A percentile compares a stretch with the other conserved stretches of the same genome.
Evolutionary conservation across 2,329 filamentous ascomycete genomes (phyloP).

Genomic region (Aspergillus pseudoglaucus): DNA sequence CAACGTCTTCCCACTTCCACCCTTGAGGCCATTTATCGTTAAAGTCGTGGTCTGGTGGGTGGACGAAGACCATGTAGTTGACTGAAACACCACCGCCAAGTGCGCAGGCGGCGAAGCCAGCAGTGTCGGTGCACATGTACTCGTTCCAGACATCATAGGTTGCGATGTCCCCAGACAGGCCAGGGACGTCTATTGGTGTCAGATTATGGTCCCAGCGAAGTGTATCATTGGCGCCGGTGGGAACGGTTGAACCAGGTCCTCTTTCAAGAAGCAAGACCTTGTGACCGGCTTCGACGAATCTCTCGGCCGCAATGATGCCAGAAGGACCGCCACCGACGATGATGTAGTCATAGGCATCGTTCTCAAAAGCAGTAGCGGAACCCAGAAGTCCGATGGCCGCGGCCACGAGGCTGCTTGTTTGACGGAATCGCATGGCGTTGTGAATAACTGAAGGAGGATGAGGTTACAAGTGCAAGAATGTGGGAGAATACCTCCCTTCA

Average conservation of each 20-base stretch:
- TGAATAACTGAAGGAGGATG: not conserved
- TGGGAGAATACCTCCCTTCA: not conserved
- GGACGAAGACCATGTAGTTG: slow-evolving; percentile 25
- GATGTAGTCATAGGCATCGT: slow-evolving; percentile 17
- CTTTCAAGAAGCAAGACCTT: slow-evolving; percentile 18
- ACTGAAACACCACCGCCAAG: slow-evolving; percentile 23
- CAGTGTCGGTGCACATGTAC: slow-evolving; percentile 17
- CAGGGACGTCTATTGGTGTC: slow-evolving; percentile 21
- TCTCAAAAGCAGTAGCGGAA: slow-evolving; percentile 11
- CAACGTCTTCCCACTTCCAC: slow-evolving; percentile 62
- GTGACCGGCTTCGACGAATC: slow-evolving; percentile 18
- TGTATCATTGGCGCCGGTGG: slow-evolving; percentile 18
- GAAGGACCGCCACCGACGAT: slow-evolving; percentile 18
- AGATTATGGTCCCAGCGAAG: slow-evolving; percentile 16
- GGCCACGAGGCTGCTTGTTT: slow-evolving; percentile 7
- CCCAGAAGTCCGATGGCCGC: slow-evolving; percentile 8
- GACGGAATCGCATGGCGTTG: slow-evolving; percentile 9
- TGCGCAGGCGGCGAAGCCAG: slow-evolving; percentile 19
- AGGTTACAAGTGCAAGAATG: not conserved
- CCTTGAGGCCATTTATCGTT: slow-evolving; percentile 65
- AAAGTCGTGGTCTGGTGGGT: slow-evolving; percentile 57
- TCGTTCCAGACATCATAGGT: slow-evolving; percentile 12
- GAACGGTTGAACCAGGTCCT: slow-evolving; percentile 17
- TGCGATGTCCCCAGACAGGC: slow-evolving; percentile 19
- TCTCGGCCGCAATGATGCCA: slow-evolving; percentile 17